phyloP scores from a whole-genome alignment of 805 yeast genomes.

The Hanseniaspora taiwanica region DNA sequence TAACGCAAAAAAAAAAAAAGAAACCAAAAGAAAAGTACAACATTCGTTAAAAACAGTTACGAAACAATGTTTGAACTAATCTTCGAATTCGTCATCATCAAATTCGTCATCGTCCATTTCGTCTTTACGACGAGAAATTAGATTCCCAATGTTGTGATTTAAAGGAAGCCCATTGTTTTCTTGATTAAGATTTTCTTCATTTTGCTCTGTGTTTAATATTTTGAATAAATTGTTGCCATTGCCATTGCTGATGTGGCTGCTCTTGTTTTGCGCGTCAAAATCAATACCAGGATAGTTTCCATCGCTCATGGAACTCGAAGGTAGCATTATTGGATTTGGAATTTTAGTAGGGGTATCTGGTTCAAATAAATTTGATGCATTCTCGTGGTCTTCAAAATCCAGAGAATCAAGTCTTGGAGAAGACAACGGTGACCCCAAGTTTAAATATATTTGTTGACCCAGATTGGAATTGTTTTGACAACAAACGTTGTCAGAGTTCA shows the following conservation, averaged over 20 bases:
- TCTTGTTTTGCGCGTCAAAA: too few relatives aligned
- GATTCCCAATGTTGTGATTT: conserved; percentile 5
- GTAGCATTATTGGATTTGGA: neutral
- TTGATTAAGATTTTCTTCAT: neutral
- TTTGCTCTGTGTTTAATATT: neutral
- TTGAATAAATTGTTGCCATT: neutral
- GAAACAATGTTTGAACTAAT: neutral
- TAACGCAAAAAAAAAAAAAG: neutral
- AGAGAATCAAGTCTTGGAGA: conserved; percentile 18
- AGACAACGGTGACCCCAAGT: conserved; percentile 22
- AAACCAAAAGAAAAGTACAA: neutral
- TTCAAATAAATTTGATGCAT: neutral
- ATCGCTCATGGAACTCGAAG: too few relatives aligned
- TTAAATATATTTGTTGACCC: conserved; percentile 22
- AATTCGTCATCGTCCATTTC: conserved; percentile 17
- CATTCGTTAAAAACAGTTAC: neutral
- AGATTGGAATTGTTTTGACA: too few relatives aligned
- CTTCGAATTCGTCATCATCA: conserved; percentile 17
- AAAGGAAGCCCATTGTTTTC: conserved; percentile 18
- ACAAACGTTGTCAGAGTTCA: neutral
- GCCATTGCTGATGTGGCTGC: too few relatives aligned
- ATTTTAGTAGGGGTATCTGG: neutral
- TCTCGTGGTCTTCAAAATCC: conserved; percentile 3
- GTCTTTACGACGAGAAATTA: too few relatives aligned
- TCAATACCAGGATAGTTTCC: too few relatives aligned